Percentiles rank a stretch among this genome's conserved stretches.
These are phyloP conservation scores for Aspergillus niger DNA, from an alignment of 2,329 filamentous ascomycete species.

Conservation along the genomic window DNA sequence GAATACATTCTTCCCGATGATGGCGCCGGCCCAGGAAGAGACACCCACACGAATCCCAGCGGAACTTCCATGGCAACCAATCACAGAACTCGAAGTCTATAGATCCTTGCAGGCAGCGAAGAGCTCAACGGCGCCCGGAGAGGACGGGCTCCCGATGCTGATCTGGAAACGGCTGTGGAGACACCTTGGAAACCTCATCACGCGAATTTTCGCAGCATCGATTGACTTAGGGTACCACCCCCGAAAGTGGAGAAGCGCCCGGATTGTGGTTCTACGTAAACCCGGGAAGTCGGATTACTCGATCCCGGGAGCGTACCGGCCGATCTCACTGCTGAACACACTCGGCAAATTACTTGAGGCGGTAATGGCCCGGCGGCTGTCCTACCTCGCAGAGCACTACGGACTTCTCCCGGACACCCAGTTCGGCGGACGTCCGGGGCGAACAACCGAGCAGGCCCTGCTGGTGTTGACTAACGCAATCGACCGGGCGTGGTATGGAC, in stretches of 20 bases:
- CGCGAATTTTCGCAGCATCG: constrained; percentile 16
- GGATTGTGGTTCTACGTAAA: constrained; percentile 28
- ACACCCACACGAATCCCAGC: no score
- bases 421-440: constrained; percentile 24
- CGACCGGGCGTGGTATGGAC: constrained; percentile 16
- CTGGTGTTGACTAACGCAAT: constrained; percentile 5
- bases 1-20: no score
- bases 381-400: constrained; percentile 21
- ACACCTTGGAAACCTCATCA: constrained; percentile 9
- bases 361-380: constrained; percentile 18
- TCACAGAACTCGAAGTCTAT: no score
- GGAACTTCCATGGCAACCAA: no score
- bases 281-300: constrained; percentile 30
- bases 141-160: background rate
- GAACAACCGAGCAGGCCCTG: constrained; percentile 2
- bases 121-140: background rate
- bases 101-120: no score
- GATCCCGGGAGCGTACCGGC: constrained; percentile 25
- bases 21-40: no score
- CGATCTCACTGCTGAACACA: constrained; percentile 29
- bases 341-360: no score
- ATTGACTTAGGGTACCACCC: constrained; percentile 25
- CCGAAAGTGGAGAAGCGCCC: constrained; percentile 19
- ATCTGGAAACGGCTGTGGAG: constrained; percentile 18
- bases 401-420: constrained; percentile 26